A percentile compares a stretch with the other conserved stretches of the same genome.
Evolutionary conservation across 1,284 basidiomycete species (phyloP).

Genomic region (Pisolithus thermaeus): DNA sequence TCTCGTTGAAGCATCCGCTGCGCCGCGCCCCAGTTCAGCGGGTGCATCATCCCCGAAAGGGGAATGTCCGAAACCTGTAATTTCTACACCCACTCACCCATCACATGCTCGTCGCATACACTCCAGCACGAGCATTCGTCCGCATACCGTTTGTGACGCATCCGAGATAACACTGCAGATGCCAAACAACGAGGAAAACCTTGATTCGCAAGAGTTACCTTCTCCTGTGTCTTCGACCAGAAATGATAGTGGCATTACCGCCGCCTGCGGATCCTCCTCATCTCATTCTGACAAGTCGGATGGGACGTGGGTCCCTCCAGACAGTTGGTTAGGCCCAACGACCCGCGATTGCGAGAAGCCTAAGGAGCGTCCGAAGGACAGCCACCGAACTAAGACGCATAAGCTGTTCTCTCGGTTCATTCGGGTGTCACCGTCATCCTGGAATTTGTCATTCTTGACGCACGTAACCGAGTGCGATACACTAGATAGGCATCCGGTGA

Average conservation of each 20-base stretch:
- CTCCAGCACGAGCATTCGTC: not conserved
- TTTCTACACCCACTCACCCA: not conserved
- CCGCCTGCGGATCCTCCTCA: slow-evolving; percentile 3
- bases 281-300: not conserved
- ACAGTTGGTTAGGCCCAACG: slow-evolving; percentile 16
- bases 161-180: not conserved
- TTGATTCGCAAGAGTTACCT: not conserved
- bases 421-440: not conserved
- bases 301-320: slow-evolving; percentile 20
- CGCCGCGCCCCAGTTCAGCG: not conserved
- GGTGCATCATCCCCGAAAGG: not conserved
- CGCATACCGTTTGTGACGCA: not conserved
- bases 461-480: not conserved
- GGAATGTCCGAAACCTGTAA: not conserved
- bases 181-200: not conserved
- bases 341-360: not conserved
- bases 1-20: not conserved
- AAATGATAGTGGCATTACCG: not conserved
- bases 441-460: not conserved
- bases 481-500: not conserved
- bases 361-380: not conserved
- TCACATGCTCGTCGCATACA: not conserved
- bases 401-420: not conserved
- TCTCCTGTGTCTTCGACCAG: not conserved
- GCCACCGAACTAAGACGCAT: not conserved